Conservation (phyloP, 768 basidiomycete genomes). For the Kwoniella sp. region DNA sequence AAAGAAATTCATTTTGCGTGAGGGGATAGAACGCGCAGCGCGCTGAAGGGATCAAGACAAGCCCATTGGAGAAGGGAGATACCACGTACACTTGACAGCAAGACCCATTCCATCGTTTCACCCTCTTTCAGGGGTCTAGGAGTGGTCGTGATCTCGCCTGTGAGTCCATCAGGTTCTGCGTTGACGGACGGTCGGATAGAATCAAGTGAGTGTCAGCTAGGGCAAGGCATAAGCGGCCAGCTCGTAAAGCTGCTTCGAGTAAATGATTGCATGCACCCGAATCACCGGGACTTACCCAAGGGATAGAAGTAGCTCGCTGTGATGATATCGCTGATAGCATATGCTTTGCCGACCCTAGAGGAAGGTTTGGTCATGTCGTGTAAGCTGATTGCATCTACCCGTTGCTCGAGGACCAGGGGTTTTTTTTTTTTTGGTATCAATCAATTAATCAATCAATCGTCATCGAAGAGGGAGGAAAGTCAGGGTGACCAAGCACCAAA, state of each 20-base stretch:
- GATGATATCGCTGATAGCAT: conserved; percentile 54
- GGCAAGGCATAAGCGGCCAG: neutral
- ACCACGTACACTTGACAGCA: conserved; percentile 70
- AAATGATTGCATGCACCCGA: neutral
- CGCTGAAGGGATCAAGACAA: neutral
- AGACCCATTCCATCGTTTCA: conserved; percentile 87
- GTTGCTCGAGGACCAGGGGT: no score
- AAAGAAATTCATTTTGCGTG: no score
- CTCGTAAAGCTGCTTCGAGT: no score
- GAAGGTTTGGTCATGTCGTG: no score
- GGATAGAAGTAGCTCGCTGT: conserved; percentile 57
- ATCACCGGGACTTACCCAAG: conserved; percentile 33
- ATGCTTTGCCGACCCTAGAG: conserved; percentile 54
- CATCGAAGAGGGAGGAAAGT: conserved; percentile 14
- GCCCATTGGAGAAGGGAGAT: neutral
- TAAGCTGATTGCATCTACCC: conserved; percentile 1
- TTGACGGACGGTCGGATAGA: no score
- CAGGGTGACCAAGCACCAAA: no score
- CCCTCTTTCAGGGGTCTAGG: conserved; percentile 72
- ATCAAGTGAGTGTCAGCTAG: no score
- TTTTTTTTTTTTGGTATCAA: no score
- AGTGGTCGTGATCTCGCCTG: conserved; percentile 67
- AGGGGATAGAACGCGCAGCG: no score
- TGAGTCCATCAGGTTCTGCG: conserved; percentile 52
- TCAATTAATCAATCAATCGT: conserved; percentile 17